Evolutionary conservation across 257 asterid genomes (phyloP).

Genomic region (Solanum arcanum): DNA sequence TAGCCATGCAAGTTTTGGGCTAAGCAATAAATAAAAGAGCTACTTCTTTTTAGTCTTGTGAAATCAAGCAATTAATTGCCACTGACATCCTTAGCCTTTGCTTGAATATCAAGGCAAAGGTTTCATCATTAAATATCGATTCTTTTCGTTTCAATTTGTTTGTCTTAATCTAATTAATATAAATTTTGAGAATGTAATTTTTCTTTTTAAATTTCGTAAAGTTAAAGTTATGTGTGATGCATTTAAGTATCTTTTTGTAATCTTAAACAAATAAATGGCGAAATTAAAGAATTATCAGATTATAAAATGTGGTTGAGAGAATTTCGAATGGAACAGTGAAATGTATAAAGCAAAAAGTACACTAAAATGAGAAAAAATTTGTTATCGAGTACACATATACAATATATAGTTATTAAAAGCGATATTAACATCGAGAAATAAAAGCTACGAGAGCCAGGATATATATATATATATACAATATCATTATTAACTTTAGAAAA

Average conservation of each 20-base stretch:
- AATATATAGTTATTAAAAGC: too few relatives aligned
- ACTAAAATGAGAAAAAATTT: too few relatives aligned
- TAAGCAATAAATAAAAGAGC: background rate
- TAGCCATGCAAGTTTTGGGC: background rate
- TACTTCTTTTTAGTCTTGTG: background rate
- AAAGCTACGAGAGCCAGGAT: too few relatives aligned
- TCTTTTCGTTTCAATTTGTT: background rate
- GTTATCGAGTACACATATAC: too few relatives aligned
- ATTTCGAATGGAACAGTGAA: too few relatives aligned
- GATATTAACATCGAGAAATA: too few relatives aligned
- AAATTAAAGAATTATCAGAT: too few relatives aligned
- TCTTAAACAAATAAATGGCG: background rate
- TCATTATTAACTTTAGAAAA: too few relatives aligned
- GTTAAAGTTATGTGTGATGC: background rate
- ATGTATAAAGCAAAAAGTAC: too few relatives aligned
- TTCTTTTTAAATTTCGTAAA: background rate
- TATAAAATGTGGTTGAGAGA: too few relatives aligned
- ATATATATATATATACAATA: too few relatives aligned
- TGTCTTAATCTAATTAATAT: rapidly evolving
- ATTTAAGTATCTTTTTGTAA: background rate
- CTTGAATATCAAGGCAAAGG: background rate
- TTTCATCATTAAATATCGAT: background rate
- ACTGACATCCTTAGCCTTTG: background rate
- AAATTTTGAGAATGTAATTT: background rate
- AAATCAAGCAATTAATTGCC: background rate